Evolutionary conservation across 306 rosid genomes (phyloP).

Genomic region (Prunus mira): DNA sequence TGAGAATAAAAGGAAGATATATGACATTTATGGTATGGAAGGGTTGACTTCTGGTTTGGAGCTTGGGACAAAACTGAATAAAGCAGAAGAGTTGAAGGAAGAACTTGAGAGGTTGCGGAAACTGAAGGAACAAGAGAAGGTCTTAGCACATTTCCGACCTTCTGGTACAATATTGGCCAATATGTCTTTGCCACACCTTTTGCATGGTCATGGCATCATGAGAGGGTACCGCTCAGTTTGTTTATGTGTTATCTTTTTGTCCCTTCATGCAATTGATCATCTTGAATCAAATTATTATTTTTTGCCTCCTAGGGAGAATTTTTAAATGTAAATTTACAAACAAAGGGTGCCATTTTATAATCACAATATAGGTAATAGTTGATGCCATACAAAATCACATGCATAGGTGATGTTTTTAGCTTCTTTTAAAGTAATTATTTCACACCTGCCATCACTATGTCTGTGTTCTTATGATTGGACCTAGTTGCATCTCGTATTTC

Average conservation of each 20-base stretch:
- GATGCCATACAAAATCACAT: no score
- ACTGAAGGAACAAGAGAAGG: constrained; percentile 63
- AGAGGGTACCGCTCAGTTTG: constrained; percentile 58
- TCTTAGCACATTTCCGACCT: constrained; percentile 57
- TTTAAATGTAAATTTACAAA: neutral
- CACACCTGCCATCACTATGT: neutral
- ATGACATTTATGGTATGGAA: constrained; percentile 96
- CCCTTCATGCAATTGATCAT: neutral
- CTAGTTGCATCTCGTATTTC: neutral
- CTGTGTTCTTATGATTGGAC: neutral
- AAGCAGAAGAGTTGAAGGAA: constrained; percentile 74
- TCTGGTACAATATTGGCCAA: constrained; percentile 76
- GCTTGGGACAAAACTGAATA: constrained; percentile 70
- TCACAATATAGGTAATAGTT: neutral
- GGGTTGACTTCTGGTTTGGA: constrained; percentile 87
- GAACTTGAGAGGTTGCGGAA: constrained; percentile 67
- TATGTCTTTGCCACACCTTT: constrained; percentile 72
- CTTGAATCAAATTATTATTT: neutral
- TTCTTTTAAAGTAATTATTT: neutral
- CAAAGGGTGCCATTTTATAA: neutral
- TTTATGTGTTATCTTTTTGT: neutral
- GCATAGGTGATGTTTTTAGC: neutral
- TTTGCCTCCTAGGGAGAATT: neutral
- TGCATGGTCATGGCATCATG: constrained; percentile 62
- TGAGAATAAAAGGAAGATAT: constrained; percentile 70